These are phyloP conservation scores for Torulaspora delbrueckii DNA, from an alignment of 805 yeast species.

Conservation along the genomic window DNA sequence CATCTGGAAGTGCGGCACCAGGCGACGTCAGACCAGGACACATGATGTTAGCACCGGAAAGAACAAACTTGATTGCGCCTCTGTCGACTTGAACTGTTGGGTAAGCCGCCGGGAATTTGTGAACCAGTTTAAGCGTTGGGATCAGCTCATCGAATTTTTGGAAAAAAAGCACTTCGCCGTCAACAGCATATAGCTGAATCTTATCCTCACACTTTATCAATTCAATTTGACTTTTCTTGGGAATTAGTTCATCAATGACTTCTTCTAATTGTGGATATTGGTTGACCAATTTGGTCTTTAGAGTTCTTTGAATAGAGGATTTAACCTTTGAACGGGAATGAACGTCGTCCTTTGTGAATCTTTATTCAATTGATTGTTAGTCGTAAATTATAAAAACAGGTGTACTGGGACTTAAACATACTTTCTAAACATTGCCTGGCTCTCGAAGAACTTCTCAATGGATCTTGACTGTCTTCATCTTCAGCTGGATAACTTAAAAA, in stretches of 20 bases:
- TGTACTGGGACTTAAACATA: neutral
- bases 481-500: neutral
- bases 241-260: conserved; percentile 74
- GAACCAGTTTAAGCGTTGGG: conserved; percentile 72
- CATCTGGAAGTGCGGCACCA: conserved; percentile 79
- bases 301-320: conserved; percentile 89
- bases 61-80: conserved; percentile 91
- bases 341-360: conserved; percentile 78
- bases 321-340: conserved; percentile 89
- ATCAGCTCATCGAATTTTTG: conserved; percentile 77
- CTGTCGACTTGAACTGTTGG: conserved; percentile 88
- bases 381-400: neutral
- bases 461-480: neutral
- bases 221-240: conserved; percentile 80
- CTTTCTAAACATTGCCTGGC: conserved; percentile 4
- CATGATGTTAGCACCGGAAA: conserved; percentile 97
- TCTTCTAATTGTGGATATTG: conserved; percentile 74
- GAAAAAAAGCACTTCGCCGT: conserved; percentile 67
- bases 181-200: conserved; percentile 69
- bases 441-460: neutral
- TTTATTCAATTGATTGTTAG: conserved; percentile 15
- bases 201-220: conserved; percentile 86
- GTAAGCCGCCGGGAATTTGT: conserved; percentile 75
- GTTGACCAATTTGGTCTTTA: conserved; percentile 65
- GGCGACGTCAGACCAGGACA: conserved; percentile 89